Evolutionary conservation across 1,139 yeast species (phyloP), one percentile per base, ranked within the genome.

Genomic region (Hansenula lynferdii): DNA sequence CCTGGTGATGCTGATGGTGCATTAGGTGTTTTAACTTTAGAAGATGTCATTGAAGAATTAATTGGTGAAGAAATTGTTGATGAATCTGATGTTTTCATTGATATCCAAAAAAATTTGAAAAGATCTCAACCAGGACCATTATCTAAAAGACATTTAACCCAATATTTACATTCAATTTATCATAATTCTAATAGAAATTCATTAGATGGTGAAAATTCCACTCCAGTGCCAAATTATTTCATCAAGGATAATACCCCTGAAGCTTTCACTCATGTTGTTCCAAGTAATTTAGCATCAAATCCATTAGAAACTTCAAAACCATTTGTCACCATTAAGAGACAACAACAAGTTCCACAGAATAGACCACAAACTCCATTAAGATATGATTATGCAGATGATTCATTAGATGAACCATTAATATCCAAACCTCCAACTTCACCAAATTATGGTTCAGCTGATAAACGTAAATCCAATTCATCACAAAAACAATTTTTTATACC

Each of bases 51-150:
- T 56, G 98, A 92, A 62, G 98, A 92, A 62, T 72, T 92, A 51
- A 92, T 92, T 62, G 98, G 98, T 41, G 97, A 92, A 61, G 98
- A 92, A 60, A 92, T 92, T 54, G 90, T 92, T 37, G 98, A 92
- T 58, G 98, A 92, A 62, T 80, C 90, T n/a, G 98, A 92, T 58
- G 97, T 90, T 20, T 90, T 85, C 57, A 76, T 90, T 43, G 97
- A 89, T 62, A 85, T 90, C 46, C 89, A 87, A 61, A 85, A 85
- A 50, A 85, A 86, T 51, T 87, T 89, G 55, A 84, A 83, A 58
- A 72, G 96, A 53, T 73, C 76, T 25, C 80, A 80, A 48, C 96
- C 96, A 1, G 95, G 95, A 3, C 96, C 96, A 1, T 67, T 87
- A 45, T 72, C 85, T 15, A 84, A 82, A 57, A 69, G 89, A 50